These are phyloP conservation scores for Chalciporus sp. DNA, from an alignment of 1,284 basidiomycete genomes.

Conservation along the genomic window DNA sequence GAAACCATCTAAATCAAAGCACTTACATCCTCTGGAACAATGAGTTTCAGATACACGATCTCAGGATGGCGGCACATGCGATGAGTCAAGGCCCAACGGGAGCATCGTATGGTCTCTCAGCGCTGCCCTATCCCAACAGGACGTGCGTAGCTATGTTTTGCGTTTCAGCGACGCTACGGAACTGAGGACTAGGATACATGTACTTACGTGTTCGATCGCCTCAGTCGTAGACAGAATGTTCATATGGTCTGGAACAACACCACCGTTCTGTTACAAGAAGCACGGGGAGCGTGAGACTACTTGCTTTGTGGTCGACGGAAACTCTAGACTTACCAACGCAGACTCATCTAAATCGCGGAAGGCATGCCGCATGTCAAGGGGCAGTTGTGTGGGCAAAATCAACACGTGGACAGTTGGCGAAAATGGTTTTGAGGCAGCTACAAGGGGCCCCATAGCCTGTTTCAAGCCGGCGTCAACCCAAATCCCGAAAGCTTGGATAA, in stretches of 20 bases:
- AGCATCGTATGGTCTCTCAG: conserved; percentile 53
- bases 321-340: conserved; percentile 49
- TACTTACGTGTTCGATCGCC: conserved; percentile 61
- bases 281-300: not conserved
- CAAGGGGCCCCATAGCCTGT: conserved; percentile 56
- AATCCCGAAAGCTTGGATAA: conserved; percentile 1
- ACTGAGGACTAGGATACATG: not conserved
- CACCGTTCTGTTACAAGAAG: conserved; percentile 52
- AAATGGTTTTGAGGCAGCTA: conserved; percentile 60
- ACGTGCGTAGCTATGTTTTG: conserved; percentile 18
- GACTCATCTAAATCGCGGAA: conserved; percentile 69
- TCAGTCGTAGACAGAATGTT: conserved; percentile 64
- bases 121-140: conserved; percentile 30
- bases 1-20: not conserved
- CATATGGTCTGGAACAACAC: conserved; percentile 71
- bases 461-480: not conserved
- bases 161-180: conserved; percentile 3
- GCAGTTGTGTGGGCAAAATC: conserved; percentile 70
- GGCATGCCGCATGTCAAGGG: conserved; percentile 64
- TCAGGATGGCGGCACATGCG: conserved; percentile 28
- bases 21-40: not conserved
- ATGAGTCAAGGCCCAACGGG: conserved; percentile 51
- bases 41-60: not conserved
- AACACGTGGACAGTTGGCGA: conserved; percentile 70
- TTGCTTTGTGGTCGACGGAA: not conserved